phyloP scores from a whole-genome alignment of 192 early-diverging fungal species.

The Obelidium mucronatum region DNA sequence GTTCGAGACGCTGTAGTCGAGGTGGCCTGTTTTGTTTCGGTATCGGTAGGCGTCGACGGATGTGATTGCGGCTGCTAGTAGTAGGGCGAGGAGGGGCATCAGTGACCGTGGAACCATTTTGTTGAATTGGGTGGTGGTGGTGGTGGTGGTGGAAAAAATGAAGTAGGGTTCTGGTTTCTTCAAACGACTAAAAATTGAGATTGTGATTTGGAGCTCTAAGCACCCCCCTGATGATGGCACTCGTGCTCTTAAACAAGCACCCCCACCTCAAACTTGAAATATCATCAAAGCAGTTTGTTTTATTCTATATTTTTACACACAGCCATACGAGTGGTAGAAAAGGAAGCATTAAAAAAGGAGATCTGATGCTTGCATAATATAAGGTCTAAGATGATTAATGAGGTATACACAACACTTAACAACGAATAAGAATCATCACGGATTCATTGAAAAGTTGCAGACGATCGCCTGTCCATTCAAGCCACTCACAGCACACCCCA shows the following conservation, averaged over 20 bases:
- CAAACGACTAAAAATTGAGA: too few relatives aligned
- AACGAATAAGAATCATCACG: conserved; percentile 1
- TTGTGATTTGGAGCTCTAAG: too few relatives aligned
- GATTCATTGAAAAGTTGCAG: conserved; percentile 12
- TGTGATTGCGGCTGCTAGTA: background rate
- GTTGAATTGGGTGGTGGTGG: background rate
- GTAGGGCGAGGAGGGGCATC: background rate
- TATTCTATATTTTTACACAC: too few relatives aligned
- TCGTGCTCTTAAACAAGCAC: too few relatives aligned
- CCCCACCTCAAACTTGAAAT: too few relatives aligned
- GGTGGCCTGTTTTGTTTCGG: conserved; percentile 1
- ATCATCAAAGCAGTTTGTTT: too few relatives aligned
- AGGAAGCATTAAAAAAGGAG: too few relatives aligned
- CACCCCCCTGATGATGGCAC: too few relatives aligned
- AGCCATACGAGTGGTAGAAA: too few relatives aligned
- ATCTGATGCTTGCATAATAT: too few relatives aligned
- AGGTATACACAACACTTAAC: too few relatives aligned
- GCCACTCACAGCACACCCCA: conserved; percentile 14
- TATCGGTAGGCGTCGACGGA: background rate
- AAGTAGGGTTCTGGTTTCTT: background rate
- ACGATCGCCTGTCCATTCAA: conserved; percentile 13
- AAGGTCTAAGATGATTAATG: too few relatives aligned
- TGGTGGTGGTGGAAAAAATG: background rate
- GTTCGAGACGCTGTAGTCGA: conserved; percentile 10
- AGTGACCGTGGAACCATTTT: background rate